These are phyloP conservation scores for Colletotrichum sidae DNA, from an alignment of 2,329 filamentous ascomycete species.

Conservation along the genomic window DNA sequence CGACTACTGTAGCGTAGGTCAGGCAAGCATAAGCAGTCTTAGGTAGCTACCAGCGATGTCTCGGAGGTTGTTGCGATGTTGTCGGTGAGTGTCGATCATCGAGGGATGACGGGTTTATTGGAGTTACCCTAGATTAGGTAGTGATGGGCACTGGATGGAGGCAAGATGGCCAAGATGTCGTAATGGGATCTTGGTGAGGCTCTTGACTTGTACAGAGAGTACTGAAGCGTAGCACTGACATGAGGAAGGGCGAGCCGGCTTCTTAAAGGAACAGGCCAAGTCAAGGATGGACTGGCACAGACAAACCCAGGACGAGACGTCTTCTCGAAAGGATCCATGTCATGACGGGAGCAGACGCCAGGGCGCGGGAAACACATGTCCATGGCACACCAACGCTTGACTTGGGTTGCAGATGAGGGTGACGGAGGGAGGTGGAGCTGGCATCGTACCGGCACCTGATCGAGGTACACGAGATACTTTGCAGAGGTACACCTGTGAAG, in stretches of 20 bases:
- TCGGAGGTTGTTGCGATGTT: slow-evolving; percentile 10
- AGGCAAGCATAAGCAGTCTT: slow-evolving; percentile 16
- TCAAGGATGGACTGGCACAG: slow-evolving; percentile 33
- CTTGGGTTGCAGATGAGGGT: background rate
- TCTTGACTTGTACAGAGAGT: slow-evolving; percentile 19
- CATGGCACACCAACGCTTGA: too few relatives aligned
- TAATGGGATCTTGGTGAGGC: background rate
- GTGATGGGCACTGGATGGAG: slow-evolving; percentile 16
- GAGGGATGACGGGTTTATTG: slow-evolving; percentile 12
- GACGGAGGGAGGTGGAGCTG: slow-evolving; percentile 24
- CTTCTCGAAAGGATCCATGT: slow-evolving; percentile 17
- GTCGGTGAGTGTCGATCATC: background rate
- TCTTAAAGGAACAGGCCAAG: slow-evolving; percentile 31
- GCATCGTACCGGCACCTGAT: slow-evolving; percentile 37
- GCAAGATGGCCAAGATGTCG: background rate
- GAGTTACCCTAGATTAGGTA: slow-evolving; percentile 20
- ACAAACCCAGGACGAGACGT: slow-evolving; percentile 16
- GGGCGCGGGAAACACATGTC: slow-evolving; percentile 18
- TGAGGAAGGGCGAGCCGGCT: slow-evolving; percentile 26
- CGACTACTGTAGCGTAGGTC: slow-evolving; percentile 6
- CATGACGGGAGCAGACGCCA: slow-evolving; percentile 27
- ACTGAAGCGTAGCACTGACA: slow-evolving; percentile 4
- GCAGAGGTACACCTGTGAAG: slow-evolving; percentile 13
- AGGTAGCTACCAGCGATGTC: background rate
- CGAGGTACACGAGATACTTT: slow-evolving; percentile 25